Percentiles rank a stretch among this genome's conserved stretches.
These are phyloP conservation scores for Calonectria montana DNA, from an alignment of 2,329 filamentous ascomycete genomes.

Conservation along the genomic window DNA sequence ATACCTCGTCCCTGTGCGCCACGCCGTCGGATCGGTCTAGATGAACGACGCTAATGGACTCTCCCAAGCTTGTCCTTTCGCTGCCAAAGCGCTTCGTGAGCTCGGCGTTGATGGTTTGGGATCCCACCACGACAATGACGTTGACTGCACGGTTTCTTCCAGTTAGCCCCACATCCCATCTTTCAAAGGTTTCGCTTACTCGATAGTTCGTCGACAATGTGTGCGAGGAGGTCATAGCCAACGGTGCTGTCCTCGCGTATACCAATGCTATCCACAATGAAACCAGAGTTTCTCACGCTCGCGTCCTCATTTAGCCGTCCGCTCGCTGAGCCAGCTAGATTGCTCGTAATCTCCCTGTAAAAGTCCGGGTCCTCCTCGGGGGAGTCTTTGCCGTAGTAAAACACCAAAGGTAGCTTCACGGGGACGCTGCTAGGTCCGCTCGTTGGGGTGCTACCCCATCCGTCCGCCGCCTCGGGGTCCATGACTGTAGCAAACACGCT, in stretches of 20 bases:
- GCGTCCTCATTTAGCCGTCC: conserved; percentile 82
- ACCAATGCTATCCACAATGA: conserved; percentile 87
- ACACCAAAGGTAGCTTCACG: conserved; percentile 91
- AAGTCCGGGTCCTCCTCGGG: conserved; percentile 78
- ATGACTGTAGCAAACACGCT: conserved; percentile 89
- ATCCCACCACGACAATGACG: conserved; percentile 84
- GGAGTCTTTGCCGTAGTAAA: conserved; percentile 82
- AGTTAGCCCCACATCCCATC: conserved; percentile 21
- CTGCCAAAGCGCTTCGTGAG: conserved; percentile 76
- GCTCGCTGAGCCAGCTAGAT: conserved; percentile 82
- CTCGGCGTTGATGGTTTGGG: conserved; percentile 79
- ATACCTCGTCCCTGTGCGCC: conserved; percentile 78
- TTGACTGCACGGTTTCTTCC: conserved; percentile 74
- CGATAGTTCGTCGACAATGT: conserved; percentile 73
- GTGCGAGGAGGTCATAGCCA: conserved; percentile 81
- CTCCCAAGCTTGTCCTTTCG: conserved; percentile 67
- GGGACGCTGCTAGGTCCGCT: conserved; percentile 89
- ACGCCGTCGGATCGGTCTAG: conserved; percentile 89
- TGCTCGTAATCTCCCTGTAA: conserved; percentile 79
- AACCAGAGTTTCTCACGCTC: conserved; percentile 76
- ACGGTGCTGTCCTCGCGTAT: conserved; percentile 73
- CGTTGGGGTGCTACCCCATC: conserved; percentile 91
- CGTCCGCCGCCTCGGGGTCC: conserved; percentile 82
- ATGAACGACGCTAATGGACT: conserved; percentile 79
- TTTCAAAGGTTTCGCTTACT: conserved; percentile 44